Conservation (phyloP, 1,284 basidiomycete genomes). For the Laetiporus sulphureus region DNA sequence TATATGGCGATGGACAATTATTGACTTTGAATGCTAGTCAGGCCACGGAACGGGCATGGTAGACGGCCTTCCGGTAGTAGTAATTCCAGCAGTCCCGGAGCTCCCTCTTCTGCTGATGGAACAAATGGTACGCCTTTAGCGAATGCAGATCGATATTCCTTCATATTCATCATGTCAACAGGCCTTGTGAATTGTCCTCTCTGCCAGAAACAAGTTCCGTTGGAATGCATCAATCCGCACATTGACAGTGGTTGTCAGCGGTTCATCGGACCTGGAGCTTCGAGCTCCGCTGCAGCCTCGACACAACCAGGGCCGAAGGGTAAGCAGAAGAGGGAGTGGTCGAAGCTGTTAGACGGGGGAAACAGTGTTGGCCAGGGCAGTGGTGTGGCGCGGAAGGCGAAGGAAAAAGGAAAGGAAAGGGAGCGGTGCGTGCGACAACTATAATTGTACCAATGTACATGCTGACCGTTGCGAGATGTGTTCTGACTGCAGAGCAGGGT, state of each 20-base stretch:
- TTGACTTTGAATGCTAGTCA: too few species aligned
- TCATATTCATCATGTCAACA: too few species aligned
- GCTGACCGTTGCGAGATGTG: background rate
- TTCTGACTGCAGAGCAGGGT: slow-evolving; percentile 5
- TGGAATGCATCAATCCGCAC: slow-evolving; percentile 47
- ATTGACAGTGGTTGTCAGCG: slow-evolving; percentile 46
- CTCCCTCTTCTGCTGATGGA: too few species aligned
- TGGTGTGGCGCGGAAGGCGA: slow-evolving; percentile 25
- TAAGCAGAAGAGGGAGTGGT: slow-evolving; percentile 38
- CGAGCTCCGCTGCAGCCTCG: background rate
- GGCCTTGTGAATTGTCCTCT: slow-evolving; percentile 48
- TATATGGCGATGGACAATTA: too few species aligned
- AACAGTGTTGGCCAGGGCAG: slow-evolving; percentile 7
- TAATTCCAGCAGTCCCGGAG: too few species aligned
- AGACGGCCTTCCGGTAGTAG: too few species aligned
- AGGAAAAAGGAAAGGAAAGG: slow-evolving; percentile 44
- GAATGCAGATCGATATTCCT: too few species aligned
- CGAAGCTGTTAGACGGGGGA: slow-evolving; percentile 37
- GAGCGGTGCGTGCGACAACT: slow-evolving; percentile 10
- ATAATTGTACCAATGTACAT: background rate
- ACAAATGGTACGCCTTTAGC: too few species aligned
- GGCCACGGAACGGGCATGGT: too few species aligned
- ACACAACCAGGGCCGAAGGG: slow-evolving; percentile 10
- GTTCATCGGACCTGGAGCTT: background rate
- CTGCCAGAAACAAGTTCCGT: slow-evolving; percentile 40